phyloP scores from a whole-genome alignment of 768 basidiomycete species.

The Gymnopilus dilepis region DNA sequence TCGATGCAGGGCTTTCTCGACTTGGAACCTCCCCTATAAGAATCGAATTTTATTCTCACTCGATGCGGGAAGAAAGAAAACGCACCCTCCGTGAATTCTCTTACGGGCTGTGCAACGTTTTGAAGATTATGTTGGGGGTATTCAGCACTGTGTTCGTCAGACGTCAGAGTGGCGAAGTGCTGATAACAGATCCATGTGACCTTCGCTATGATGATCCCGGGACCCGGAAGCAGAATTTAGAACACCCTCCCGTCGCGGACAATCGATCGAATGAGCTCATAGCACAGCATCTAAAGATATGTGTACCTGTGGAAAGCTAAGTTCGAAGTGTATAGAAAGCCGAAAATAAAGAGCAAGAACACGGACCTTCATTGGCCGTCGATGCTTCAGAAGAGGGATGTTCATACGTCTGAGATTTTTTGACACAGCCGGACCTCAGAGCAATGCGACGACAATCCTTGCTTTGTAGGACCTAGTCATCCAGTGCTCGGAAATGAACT shows the following conservation, averaged over 20 bases:
- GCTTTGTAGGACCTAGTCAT: too few species aligned
- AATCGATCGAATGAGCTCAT: conserved; percentile 17
- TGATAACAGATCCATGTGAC: background rate
- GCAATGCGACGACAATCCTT: too few species aligned
- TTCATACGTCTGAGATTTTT: too few species aligned
- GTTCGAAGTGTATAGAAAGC: background rate
- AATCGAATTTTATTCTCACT: background rate
- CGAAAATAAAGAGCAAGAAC: background rate
- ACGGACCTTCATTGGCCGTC: background rate
- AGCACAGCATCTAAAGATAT: conserved; percentile 16
- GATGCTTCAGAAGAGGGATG: too few species aligned
- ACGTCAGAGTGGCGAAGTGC: background rate
- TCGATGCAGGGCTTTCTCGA: background rate
- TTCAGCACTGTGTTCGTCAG: background rate
- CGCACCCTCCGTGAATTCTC: background rate
- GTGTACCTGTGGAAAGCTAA: background rate
- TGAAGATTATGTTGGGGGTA: background rate
- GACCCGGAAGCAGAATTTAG: background rate
- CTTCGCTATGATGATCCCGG: background rate
- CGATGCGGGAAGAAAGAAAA: background rate
- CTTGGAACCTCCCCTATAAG: background rate
- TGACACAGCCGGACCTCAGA: too few species aligned
- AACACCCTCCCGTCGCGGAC: background rate
- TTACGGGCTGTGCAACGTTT: background rate
- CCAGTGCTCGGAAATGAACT: too few species aligned